Base-by-base conservation (phyloP, 169 alveolate species). In the Ophryocystis elektroscirrha region DNA sequence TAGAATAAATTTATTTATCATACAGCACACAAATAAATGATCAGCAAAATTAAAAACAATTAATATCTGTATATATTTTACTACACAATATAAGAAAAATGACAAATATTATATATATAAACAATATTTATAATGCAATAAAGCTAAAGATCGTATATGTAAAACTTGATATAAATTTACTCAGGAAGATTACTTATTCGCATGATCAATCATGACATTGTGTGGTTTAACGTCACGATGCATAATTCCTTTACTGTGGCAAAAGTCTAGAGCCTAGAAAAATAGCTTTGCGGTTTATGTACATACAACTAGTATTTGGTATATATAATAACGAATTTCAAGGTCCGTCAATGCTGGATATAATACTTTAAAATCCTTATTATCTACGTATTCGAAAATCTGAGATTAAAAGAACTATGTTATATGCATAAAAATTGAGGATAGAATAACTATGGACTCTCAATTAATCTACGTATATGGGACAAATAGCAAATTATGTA, bases 201-300 rank as follows among this genome's bases (percentile, higher is more conserved):
- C 77, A 48, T 81, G 96, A 69, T 89, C 95, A 29, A 90, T 84
- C 82, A 90, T 86, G 26, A 90, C 85, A 72, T 92, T 92, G 58
- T 91, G 95, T 51, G 95, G 95, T 59, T 85, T 85, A 46, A 85
- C 86, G 56, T 85, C 94, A 48, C 96, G 65, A 65, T 94, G 99
- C 89, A 91, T 88, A 50, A 94, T 91, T 24, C 96, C 97, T 59
- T 89, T 89, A 37, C 96, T 83, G 71, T 94, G 99, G 49, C 95
- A 84, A 70, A 73, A 91, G 71, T 94, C 97, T 42, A 94, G 71
- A 6, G 96, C 96, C 80, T 77, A 67, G 23, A 61, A 22, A 15
- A 54, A 27, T 2, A 48, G 39, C 12, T 12, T 32, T 32, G 12
- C n/a, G 53, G 9, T 16, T 51, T 48, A 35, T 20, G 35, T 18